phyloP scores from a whole-genome alignment of 75 land plant species.

The Picea sitchensis region DNA sequence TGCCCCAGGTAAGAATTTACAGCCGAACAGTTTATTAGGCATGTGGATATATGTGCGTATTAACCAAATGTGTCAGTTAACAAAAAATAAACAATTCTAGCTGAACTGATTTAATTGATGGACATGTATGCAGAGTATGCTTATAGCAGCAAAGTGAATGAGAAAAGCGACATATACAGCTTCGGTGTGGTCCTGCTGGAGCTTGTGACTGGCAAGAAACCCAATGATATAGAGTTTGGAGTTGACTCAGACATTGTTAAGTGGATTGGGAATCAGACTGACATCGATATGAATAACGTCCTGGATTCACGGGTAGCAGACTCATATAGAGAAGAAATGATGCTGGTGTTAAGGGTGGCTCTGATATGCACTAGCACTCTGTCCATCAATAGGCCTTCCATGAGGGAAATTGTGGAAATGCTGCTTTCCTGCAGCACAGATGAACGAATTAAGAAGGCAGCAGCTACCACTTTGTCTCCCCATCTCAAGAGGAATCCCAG shows the following conservation, averaged over 20 bases:
- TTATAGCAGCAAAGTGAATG: constrained; percentile 27
- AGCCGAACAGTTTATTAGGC: too few species aligned
- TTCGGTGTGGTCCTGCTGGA: constrained; percentile 39
- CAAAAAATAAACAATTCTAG: too few species aligned
- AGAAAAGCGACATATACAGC: constrained; percentile 44
- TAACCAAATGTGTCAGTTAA: too few species aligned
- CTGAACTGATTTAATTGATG: too few species aligned
- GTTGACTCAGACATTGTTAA: too few species aligned
- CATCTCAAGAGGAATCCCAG: constrained; percentile 11
- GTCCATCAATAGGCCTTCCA: constrained; percentile 21
- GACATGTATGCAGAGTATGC: constrained; percentile 26
- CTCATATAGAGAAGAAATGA: not conserved
- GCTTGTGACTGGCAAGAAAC: constrained; percentile 30
- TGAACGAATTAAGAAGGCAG: not conserved
- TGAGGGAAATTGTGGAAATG: constrained; percentile 25
- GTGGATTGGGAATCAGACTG: not conserved
- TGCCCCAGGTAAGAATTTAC: constrained; percentile 3
- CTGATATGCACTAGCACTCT: constrained; percentile 28
- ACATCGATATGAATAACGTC: not conserved
- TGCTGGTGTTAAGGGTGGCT: constrained; percentile 11
- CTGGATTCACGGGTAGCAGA: constrained; percentile 4
- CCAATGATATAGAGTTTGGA: constrained; percentile 16
- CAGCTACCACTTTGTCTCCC: not conserved
- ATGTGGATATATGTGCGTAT: too few species aligned
- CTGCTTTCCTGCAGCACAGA: constrained; percentile 12